Base-by-base conservation (phyloP, 345 rosid genomes). In the Psidium guajava region DNA sequence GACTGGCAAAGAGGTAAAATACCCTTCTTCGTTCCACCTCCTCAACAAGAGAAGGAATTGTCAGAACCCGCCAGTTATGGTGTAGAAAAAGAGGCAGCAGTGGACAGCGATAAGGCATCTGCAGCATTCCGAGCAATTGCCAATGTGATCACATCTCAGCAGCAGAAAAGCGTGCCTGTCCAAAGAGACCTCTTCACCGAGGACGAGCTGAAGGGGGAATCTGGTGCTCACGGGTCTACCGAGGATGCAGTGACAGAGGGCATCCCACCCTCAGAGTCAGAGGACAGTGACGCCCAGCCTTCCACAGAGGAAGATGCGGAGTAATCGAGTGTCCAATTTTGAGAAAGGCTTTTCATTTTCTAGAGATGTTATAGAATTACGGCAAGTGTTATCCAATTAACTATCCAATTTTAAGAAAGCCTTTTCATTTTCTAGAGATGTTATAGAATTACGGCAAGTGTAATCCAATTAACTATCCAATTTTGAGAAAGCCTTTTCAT, bases 1-100 rank as follows among this genome's bases (percentile, higher is more conserved):
- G 99, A 96, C 89, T 94, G 99, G 99, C 99, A 96, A 89, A 92
- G 99, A 85, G 99, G 99, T 44, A 93, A 75, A 83, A 94, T 96
- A 85, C 98, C 99, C 40, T 95, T 95, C 92, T 96, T 95, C 55
- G 96, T 96, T 25, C 91, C 97, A 22, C 99, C 99, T 51, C 98
- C 96, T 3, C 87, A 59, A 87, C 85, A 52, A 81, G 94, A 95
- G 3, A 87, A 82, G 0, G 86, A 83, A 49, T 75, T 86, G 44
- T 77, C 86, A 3, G 92, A 91, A 75, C 87, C 92, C 75, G 81
- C 80, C 32, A 87, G 88, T 25, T 86, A 86, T 36, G 92, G 90
- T 82, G 84, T 90, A 18, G 93, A 91, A 44, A 74, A 88, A 82
- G 98, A 91, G 59, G 90, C 91, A 50, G 92, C 91, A 25, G 93